phyloP scores from a whole-genome alignment of 305 asterid genomes.

The Solanum hybrid region DNA sequence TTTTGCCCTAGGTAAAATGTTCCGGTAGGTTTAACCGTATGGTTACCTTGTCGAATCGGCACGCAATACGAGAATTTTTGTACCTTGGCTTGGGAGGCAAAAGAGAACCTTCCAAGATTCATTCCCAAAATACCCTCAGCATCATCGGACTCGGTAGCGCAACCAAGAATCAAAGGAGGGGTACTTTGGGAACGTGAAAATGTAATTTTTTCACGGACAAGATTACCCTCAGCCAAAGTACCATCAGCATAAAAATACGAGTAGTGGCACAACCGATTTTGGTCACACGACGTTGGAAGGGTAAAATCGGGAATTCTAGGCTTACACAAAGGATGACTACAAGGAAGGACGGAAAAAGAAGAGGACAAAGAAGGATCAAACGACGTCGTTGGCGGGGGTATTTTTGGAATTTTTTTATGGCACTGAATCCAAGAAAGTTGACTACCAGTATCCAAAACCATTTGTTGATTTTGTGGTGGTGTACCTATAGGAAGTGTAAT shows the following conservation, averaged over 20 bases:
- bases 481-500: constrained; percentile 90
- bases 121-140: constrained; percentile 91
- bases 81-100: constrained; percentile 63
- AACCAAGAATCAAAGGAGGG: constrained; percentile 87
- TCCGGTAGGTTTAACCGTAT: constrained; percentile 34
- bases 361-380: constrained; percentile 83
- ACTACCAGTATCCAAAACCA: constrained; percentile 93
- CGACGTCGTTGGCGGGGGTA: constrained; percentile 34
- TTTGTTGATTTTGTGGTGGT: constrained; percentile 82
- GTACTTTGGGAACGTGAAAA: constrained; percentile 52
- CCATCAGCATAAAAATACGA: constrained; percentile 91
- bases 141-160: constrained; percentile 47
- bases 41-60: constrained; percentile 31
- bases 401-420: constrained; percentile 37
- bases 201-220: constrained; percentile 56
- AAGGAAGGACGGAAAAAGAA: constrained; percentile 71
- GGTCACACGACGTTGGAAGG: constrained; percentile 85
- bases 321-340: constrained; percentile 69
- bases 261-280: constrained; percentile 63
- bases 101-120: constrained; percentile 76
- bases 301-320: constrained; percentile 74
- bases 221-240: constrained; percentile 86
- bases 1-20: constrained; percentile 67
- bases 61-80: constrained; percentile 73
- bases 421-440: constrained; percentile 97